Percentiles rank a stretch among this genome's conserved stretches.
These are phyloP conservation scores for Setaria viridis DNA, from an alignment of 202 grass and related monocot genomes.

Conservation along the genomic window DNA sequence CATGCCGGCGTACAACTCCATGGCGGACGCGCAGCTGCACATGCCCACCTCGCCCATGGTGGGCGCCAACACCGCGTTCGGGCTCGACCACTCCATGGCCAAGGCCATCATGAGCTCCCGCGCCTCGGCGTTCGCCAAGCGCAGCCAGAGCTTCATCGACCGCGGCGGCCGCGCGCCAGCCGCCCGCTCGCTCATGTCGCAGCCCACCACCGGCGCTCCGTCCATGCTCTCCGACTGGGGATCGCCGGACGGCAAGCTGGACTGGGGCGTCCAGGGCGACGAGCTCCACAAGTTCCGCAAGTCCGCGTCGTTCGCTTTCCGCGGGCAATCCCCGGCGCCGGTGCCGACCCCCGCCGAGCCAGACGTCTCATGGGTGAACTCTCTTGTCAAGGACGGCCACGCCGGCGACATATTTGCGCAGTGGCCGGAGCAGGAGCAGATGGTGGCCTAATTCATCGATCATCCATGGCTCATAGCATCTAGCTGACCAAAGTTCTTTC, in stretches of 20 bases:
- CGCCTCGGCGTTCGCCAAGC: slow-evolving; percentile 90
- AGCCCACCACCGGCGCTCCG: slow-evolving; percentile 44
- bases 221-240: slow-evolving; percentile 79
- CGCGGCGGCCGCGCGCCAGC: slow-evolving; percentile 63
- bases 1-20: slow-evolving; percentile 56
- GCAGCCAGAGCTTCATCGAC: slow-evolving; percentile 98
- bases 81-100: slow-evolving; percentile 86
- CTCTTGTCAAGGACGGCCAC: slow-evolving; percentile 78
- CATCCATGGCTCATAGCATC: slow-evolving; percentile 44
- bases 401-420: slow-evolving; percentile 70
- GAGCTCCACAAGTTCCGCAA: slow-evolving; percentile 95
- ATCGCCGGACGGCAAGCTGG: slow-evolving; percentile 81
- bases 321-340: slow-evolving; percentile 54
- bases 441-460: slow-evolving; percentile 63
- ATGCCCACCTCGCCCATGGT: slow-evolving; percentile 68
- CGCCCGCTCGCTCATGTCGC: slow-evolving; percentile 68
- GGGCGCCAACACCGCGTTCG: slow-evolving; percentile 57
- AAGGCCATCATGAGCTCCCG: slow-evolving; percentile 97
- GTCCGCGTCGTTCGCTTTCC: slow-evolving; percentile 86
- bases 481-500: slow-evolving; percentile 96
- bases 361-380: slow-evolving; percentile 69
- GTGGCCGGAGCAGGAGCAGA: slow-evolving; percentile 92
- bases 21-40: slow-evolving; percentile 62
- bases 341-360: slow-evolving; percentile 40
- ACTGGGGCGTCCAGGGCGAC: slow-evolving; percentile 95